A percentile compares a stretch with the other conserved stretches of the same genome.
phyloP scores from a whole-genome alignment of 148 eudicot genomes.

The Heliamphora exappendiculata region DNA sequence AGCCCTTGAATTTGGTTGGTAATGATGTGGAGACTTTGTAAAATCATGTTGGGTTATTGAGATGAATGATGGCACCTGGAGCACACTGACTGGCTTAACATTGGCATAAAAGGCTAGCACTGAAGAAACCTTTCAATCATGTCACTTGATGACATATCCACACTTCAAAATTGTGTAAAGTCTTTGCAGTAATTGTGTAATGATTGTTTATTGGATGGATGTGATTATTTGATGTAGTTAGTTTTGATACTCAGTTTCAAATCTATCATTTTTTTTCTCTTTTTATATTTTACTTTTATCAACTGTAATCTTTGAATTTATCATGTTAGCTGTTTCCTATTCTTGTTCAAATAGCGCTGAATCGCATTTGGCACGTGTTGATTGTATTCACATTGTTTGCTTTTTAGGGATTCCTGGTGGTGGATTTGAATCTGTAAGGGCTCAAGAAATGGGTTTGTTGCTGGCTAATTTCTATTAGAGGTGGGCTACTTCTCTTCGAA shows the following conservation, averaged over 20 bases:
- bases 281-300: not conserved
- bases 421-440: not conserved
- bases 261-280: not conserved
- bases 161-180: not conserved
- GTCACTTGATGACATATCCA: not conserved
- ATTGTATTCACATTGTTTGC: not conserved
- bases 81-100: not conserved
- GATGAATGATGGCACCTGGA: not conserved
- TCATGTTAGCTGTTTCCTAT: not conserved
- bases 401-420: constrained; percentile 7
- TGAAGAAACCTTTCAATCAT: not conserved
- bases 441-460: constrained; percentile 2
- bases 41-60: not conserved
- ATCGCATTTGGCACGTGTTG: not conserved
- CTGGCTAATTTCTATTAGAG: not conserved
- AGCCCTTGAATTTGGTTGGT: not conserved
- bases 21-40: not conserved
- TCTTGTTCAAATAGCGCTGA: not conserved
- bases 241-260: not conserved
- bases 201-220: not conserved
- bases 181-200: not conserved
- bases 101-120: not conserved
- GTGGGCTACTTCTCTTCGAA: not conserved
- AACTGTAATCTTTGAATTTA: not conserved
- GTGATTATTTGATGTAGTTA: not conserved